Conservation (phyloP, 305 asterid species). For the Fraxinus sp. region DNA sequence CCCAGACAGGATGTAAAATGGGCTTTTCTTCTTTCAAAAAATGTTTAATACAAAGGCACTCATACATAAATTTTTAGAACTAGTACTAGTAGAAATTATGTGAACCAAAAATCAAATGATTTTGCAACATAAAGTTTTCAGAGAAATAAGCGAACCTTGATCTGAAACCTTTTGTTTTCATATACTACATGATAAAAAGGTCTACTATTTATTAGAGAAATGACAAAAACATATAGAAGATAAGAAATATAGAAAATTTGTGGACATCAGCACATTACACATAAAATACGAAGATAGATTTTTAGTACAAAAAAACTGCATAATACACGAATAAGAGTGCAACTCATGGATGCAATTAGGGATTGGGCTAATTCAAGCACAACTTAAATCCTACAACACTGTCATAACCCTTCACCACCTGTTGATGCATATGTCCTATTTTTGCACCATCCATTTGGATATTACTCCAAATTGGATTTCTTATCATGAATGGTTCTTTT, state of each 20-base stretch:
- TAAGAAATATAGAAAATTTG: neutral
- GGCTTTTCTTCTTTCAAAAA: neutral
- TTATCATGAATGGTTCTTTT: neutral
- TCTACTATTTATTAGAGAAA: neutral
- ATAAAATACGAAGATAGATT: neutral
- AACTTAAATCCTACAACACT: neutral
- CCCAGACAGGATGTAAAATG: neutral
- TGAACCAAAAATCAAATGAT: neutral
- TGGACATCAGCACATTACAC: neutral
- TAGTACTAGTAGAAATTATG: neutral
- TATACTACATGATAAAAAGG: neutral
- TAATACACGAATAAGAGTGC: neutral
- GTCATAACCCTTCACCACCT: neutral
- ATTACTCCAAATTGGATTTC: neutral
- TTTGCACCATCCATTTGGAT: neutral
- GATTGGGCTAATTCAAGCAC: neutral
- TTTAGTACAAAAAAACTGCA: neutral
- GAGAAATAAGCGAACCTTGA: neutral
- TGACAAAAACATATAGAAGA: neutral
- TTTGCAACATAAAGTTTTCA: neutral
- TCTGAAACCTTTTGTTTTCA: neutral
- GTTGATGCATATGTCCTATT: neutral
- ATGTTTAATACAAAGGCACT: neutral
- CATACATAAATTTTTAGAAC: neutral
- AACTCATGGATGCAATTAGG: neutral